These are phyloP conservation scores for Zopfochytrium polystomum DNA, from an alignment of 371 early-diverging fungal species.

Conservation along the genomic window DNA sequence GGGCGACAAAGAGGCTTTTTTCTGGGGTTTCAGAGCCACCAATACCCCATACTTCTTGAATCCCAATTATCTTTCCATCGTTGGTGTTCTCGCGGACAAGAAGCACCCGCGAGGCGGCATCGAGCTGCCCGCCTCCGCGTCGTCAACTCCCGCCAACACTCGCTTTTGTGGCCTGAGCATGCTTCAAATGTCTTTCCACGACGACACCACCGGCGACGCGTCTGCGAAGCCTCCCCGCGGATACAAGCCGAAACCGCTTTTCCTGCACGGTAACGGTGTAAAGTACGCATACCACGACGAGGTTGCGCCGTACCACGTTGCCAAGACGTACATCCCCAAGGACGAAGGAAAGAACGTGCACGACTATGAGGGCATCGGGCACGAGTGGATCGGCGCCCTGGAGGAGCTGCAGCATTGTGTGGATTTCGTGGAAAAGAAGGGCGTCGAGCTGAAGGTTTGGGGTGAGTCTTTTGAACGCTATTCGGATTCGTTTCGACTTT, in stretches of 20 bases:
- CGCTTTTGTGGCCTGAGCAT: conserved; percentile 5
- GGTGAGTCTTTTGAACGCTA: background rate
- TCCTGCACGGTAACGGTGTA: conserved; percentile 2
- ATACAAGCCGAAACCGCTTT: background rate
- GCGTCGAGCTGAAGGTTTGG: background rate
- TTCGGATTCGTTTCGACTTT: no score
- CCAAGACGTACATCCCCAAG: background rate
- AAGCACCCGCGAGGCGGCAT: background rate
- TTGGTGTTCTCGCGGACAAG: background rate
- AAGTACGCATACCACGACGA: background rate
- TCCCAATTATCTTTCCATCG: background rate
- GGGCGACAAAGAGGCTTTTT: conserved; percentile 9
- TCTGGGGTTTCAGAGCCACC: background rate
- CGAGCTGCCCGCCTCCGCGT: background rate
- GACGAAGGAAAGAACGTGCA: background rate
- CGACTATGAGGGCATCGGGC: background rate
- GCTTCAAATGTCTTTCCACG: conserved; percentile 3
- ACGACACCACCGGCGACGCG: background rate
- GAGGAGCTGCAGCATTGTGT: background rate
- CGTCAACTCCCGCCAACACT: background rate
- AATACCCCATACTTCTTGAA: conserved; percentile 1
- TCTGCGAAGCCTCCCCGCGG: background rate
- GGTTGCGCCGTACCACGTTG: conserved; percentile 4
- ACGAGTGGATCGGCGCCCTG: background rate
- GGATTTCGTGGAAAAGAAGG: background rate